Percentiles rank a stretch among this genome's conserved stretches.
Evolutionary conservation across 2,329 filamentous ascomycete genomes (phyloP).

Genomic region (Phoma sp.): DNA sequence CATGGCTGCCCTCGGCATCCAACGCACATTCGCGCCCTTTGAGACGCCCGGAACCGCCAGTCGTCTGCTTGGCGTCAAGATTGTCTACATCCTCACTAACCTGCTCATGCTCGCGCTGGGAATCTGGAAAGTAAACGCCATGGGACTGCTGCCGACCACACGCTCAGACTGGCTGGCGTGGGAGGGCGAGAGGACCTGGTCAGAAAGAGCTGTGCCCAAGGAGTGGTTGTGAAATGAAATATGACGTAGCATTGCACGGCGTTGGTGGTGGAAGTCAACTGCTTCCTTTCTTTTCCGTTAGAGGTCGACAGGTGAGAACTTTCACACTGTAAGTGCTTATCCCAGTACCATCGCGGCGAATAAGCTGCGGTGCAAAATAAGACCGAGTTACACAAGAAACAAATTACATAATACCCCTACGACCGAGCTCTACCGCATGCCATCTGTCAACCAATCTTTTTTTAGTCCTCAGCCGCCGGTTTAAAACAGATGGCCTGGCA

Average conservation of each 20-base stretch:
- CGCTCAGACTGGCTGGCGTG: constrained; percentile 97
- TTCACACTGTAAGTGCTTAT: no score
- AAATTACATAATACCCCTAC: no score
- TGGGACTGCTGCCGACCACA: constrained; percentile 96
- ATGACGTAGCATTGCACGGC: constrained; percentile 9
- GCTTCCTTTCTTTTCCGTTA: not conserved
- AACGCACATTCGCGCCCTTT: constrained; percentile 88
- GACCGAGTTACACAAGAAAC: not conserved
- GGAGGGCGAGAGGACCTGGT: constrained; percentile 72
- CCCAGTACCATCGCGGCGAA: no score
- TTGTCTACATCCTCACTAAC: constrained; percentile 88
- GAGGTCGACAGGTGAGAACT: no score
- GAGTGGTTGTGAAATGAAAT: constrained; percentile 40
- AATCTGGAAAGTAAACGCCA: constrained; percentile 94
- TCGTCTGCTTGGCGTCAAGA: constrained; percentile 82
- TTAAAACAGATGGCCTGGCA: no score
- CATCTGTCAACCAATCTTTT: no score
- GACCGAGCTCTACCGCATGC: no score
- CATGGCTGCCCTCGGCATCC: constrained; percentile 80
- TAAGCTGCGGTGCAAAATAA: not conserved
- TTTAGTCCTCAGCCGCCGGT: no score
- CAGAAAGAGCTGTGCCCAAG: constrained; percentile 45
- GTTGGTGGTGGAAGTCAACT: constrained; percentile 6
- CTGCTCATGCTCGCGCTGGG: constrained; percentile 82
- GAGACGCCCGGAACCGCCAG: constrained; percentile 79